Conservation (phyloP, 2,329 filamentous ascomycete genomes). For the Cladosporium austrohemisphaericum region DNA sequence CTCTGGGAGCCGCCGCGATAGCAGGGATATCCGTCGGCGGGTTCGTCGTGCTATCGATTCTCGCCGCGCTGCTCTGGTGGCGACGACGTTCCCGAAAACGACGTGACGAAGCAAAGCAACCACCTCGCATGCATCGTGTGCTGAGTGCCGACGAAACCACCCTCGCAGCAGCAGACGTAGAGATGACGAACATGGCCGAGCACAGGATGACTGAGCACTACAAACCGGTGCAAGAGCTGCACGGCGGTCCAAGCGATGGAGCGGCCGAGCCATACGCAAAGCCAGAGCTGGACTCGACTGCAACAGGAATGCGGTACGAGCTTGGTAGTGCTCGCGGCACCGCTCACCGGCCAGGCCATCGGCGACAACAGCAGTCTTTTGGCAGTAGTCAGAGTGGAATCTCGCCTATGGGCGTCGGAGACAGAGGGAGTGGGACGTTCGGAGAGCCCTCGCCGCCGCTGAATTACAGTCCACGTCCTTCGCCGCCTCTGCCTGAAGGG, state of each 20-base stretch:
- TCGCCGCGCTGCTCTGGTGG: not conserved
- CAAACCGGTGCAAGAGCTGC: not conserved
- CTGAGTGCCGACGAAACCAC: slow-evolving; percentile 2
- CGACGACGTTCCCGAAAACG: not conserved
- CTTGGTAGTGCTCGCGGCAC: too few species aligned
- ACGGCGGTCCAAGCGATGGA: not conserved
- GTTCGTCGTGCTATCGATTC: slow-evolving; percentile 16
- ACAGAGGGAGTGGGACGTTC: not conserved
- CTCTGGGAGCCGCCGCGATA: not conserved
- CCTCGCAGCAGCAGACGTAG: not conserved
- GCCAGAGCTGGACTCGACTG: not conserved
- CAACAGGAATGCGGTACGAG: too few species aligned
- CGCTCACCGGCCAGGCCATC: not conserved
- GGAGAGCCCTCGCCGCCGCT: slow-evolving; percentile 4
- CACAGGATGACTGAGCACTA: not conserved
- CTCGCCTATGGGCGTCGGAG: slow-evolving; percentile 1
- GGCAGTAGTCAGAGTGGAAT: not conserved
- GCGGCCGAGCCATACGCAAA: not conserved
- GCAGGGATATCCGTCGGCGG: slow-evolving; percentile 17
- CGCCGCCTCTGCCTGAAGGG: not conserved
- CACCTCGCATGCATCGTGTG: not conserved
- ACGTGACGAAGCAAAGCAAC: not conserved
- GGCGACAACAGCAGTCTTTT: not conserved
- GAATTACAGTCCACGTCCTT: not conserved
- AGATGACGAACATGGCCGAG: not conserved